Percentiles rank a stretch among this genome's conserved stretches.
These are phyloP conservation scores for Choiromyces venosus DNA, from an alignment of 495 filamentous ascomycete species.

Conservation along the genomic window DNA sequence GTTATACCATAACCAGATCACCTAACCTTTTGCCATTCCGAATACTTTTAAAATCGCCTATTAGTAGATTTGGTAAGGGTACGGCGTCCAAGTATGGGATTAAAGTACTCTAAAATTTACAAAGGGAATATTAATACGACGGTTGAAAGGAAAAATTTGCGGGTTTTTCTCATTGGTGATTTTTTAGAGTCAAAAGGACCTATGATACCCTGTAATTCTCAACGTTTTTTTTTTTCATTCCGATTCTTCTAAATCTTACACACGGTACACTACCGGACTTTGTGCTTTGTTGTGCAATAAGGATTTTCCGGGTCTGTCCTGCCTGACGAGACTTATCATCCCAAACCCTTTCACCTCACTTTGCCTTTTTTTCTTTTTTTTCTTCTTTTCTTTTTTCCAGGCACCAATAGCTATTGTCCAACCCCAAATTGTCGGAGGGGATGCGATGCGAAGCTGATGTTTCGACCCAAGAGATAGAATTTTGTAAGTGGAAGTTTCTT, in stretches of 20 bases:
- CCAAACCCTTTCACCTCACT: not conserved
- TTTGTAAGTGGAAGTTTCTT: not conserved
- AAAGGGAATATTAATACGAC: not conserved
- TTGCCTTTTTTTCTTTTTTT: too few relatives aligned
- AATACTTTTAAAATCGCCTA: too few relatives aligned
- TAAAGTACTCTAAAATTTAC: too few relatives aligned
- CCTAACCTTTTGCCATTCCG: too few relatives aligned
- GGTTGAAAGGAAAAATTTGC: not conserved
- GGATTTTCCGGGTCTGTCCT: not conserved
- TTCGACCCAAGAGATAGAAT: not conserved
- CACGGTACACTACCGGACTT: too few relatives aligned
- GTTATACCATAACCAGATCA: too few relatives aligned
- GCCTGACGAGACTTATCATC: not conserved
- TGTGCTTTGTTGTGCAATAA: not conserved
- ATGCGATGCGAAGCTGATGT: not conserved
- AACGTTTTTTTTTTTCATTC: not conserved
- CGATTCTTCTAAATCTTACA: not conserved
- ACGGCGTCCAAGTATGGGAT: too few relatives aligned
- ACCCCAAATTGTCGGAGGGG: not conserved
- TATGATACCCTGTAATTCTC: not conserved
- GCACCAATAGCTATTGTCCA: not conserved
- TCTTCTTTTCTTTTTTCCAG: not conserved
- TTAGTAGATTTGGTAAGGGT: too few relatives aligned
- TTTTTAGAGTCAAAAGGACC: not conserved
- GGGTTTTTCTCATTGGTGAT: not conserved